Evolutionary conservation across 441 rosid genomes (phyloP), one percentile per base, ranked within the genome.

Genomic region (Gossypium schwendimanii): DNA sequence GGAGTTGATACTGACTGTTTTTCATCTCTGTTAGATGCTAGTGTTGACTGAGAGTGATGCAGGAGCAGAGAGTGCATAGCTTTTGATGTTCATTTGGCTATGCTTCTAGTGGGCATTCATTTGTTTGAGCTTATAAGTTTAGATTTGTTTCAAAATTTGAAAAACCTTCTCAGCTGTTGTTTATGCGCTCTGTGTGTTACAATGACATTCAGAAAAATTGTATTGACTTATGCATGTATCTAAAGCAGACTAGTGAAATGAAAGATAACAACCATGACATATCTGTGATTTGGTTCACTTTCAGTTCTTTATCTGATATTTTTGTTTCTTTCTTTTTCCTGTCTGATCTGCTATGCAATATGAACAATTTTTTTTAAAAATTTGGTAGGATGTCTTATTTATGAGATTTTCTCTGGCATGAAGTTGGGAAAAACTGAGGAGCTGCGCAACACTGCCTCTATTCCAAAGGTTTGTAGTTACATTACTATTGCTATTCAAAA

Each of bases 401-500:
- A 93, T 84, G 99, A 96, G 81, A 89, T 93, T 75, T 96, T 96
- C 82, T 90, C 99, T 79, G 88, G 90, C 54, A 68, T 73, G 75
- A 93, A 85, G 86, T 86, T 96, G 81, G 91, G 87, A 33, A 96
- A 85, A 87, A 96, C 99, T 50, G 98, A 96, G 84, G 99, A 96
- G 79, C 80, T 96, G 82, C 96, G 99, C 31, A 91, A 85, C 77
- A 96, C 92, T 75, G 88, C 83, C 73, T 87, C 97, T 83, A 93
- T 96, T 77, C 97, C 99, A 12, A 96, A 93, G 99, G 99, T 96
- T 82, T 75, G 80, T 64, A 20, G 18, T 33, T 64, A 24, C 21
- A 47, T 45, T 45, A 2, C 62, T 57, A 63, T 59, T 71, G 53
- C 50, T 28, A 6, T 18, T 12, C 44, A 3, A 3, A 11, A 21